Percentiles rank a stretch among this genome's conserved stretches.
These are phyloP conservation scores for Cyberlindnera mississippiensis DNA, from an alignment of 805 yeast genomes.

Conservation along the genomic window DNA sequence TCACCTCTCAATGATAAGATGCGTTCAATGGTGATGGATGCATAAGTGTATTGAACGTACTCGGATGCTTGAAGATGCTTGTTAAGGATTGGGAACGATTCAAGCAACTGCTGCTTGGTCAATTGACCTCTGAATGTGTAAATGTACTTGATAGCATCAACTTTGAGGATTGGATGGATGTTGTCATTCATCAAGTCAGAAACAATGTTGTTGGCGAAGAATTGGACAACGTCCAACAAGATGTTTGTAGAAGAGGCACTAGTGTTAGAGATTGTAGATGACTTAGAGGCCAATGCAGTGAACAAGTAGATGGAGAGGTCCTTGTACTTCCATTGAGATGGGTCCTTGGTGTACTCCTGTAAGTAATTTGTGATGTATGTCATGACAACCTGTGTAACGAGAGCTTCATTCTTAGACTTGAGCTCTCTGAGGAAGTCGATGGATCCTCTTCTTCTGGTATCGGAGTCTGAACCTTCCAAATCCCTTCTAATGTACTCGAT, in stretches of 20 bases:
- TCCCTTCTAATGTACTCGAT: constrained; percentile 89
- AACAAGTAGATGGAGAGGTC: constrained; percentile 85
- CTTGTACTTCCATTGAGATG: constrained; percentile 73
- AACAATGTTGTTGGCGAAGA: constrained; percentile 78
- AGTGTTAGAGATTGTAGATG: constrained; percentile 66
- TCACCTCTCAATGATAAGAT: constrained; percentile 70
- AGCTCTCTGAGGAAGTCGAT: constrained; percentile 87
- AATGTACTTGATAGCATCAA: constrained; percentile 90
- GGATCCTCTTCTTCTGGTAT: constrained; percentile 89
- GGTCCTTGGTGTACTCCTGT: constrained; percentile 40
- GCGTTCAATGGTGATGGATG: constrained; percentile 90
- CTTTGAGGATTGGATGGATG: constrained; percentile 74
- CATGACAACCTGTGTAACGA: constrained; percentile 73
- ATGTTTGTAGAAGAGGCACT: constrained; percentile 88
- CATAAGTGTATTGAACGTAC: constrained; percentile 86
- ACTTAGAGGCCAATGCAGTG: constrained; percentile 87
- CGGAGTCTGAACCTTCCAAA: constrained; percentile 91
- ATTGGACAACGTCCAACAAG: constrained; percentile 79
- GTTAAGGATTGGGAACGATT: constrained; percentile 75
- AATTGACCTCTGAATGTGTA: constrained; percentile 89
- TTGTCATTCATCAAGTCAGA: constrained; percentile 63
- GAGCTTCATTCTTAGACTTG: constrained; percentile 69
- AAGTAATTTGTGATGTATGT: constrained; percentile 67
- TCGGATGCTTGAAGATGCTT: constrained; percentile 60
- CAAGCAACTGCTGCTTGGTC: constrained; percentile 75